These are phyloP conservation scores for Penicillium arizonense DNA, from an alignment of 495 filamentous ascomycete genomes.

Conservation along the genomic window DNA sequence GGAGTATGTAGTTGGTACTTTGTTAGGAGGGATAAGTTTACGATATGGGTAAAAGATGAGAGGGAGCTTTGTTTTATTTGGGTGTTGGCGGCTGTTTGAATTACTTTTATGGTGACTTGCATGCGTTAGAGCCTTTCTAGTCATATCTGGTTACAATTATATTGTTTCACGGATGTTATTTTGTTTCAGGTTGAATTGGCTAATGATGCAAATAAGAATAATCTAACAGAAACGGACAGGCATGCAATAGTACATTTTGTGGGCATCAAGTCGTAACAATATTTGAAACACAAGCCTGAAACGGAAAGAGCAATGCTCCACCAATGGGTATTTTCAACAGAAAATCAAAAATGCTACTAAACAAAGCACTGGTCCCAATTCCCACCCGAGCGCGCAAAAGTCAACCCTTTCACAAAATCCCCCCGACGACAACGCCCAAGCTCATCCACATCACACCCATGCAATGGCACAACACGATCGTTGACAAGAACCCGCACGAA, in stretches of 20 bases:
- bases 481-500: conserved; percentile 77
- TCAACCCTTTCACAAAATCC: conserved; percentile 67
- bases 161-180: neutral
- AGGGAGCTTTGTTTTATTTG: neutral
- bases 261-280: neutral
- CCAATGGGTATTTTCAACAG: neutral
- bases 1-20: neutral
- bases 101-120: neutral
- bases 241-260: neutral
- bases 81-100: conserved; percentile 7
- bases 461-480: conserved; percentile 70
- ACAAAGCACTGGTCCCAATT: conserved; percentile 69
- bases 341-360: neutral
- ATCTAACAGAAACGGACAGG: no score
- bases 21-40: neutral
- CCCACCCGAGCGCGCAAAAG: conserved; percentile 67
- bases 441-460: conserved; percentile 63
- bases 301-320: neutral
- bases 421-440: conserved; percentile 64
- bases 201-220: neutral
- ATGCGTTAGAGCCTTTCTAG: neutral
- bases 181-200: neutral
- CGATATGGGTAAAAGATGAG: no score
- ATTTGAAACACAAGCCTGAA: neutral
- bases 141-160: neutral